Evolutionary conservation across 345 rosid genomes (phyloP), one percentile per base, ranked within the genome.

Genomic region (Camelina laxa): DNA sequence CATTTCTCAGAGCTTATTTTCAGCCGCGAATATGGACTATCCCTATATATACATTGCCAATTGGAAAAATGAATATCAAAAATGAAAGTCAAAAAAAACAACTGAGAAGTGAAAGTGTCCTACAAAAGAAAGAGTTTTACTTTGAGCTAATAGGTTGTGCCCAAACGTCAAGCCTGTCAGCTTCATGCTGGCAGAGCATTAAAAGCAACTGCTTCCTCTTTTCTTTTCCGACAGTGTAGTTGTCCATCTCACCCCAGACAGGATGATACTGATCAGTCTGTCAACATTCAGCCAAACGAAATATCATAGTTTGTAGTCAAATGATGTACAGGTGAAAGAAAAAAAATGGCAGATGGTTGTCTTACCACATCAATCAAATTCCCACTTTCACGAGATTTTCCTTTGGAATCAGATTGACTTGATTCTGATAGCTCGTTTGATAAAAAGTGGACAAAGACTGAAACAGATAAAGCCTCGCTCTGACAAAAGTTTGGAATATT

Each of bases 91-190:
- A 63, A 49, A 79, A 51, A 48, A 48, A 44, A 21, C 65, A 16
- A 38, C 51, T 17, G 20, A 60, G 64, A 77, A 72, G 69, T 35
- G 59, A 78, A 58, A 53, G n/a, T 33, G 39, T 61, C 20, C 60
- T 24, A n/a, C 58, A 5, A 70, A 24, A 8, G 19, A 36, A 33
- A 72, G 56, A 75, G 31, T 31, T 67, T 82, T 91, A 96, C 99
- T 92, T 95, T 27, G 93, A 82, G 73, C 84, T 87, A 54, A 85
- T 84, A 70, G 99, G 99, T 65, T 91, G 91, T 53, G 99, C 94
- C 99, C 99, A 96, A 69, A 96, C 99, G 42, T 91, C 97, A 83
- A 96, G 99, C 85, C 99, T 87, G 76, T 96, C 98, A 82, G 96
- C 92, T 86, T 96, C 99, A 81, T 89, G 89, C 81, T 96, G 98